phyloP scores from a whole-genome alignment of 495 filamentous ascomycete species.

The Penicillium cinerascens region DNA sequence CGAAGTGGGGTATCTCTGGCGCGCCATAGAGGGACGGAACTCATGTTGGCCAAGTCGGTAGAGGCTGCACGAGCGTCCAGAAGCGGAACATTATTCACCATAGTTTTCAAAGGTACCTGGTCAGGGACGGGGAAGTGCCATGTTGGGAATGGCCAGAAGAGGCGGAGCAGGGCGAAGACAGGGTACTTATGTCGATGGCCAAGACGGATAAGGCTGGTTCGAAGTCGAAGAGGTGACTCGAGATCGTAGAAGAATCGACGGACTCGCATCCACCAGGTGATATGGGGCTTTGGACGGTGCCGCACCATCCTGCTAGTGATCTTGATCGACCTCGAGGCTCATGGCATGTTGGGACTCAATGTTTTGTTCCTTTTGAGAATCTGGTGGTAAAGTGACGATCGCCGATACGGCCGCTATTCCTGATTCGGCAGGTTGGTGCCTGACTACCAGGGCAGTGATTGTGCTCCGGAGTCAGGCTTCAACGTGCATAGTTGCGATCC shows the following conservation, averaged over 20 bases:
- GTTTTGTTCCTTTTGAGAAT: not conserved
- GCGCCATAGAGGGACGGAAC: conserved; percentile 32
- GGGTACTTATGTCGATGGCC: conserved; percentile 22
- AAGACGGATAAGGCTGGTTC: conserved; percentile 23
- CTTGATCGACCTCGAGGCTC: not conserved
- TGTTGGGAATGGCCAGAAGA: conserved; percentile 24
- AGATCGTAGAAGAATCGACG: conserved; percentile 18
- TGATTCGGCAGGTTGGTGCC: not conserved
- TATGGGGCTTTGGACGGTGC: conserved; percentile 10
- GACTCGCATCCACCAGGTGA: conserved; percentile 23
- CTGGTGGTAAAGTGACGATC: not conserved
- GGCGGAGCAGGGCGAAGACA: conserved; percentile 18
- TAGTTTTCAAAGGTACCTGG: conserved; percentile 12
- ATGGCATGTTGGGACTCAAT: not conserved
- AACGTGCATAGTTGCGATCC: not conserved
- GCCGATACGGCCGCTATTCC: not conserved
- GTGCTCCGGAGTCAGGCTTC: not conserved
- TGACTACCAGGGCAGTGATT: not conserved
- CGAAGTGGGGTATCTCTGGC: conserved; percentile 36
- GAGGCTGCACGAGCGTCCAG: conserved; percentile 16
- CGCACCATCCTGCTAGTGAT: conserved; percentile 7
- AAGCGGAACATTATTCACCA: conserved; percentile 12
- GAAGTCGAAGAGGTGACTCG: conserved; percentile 25
- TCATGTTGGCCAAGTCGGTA: conserved; percentile 24
- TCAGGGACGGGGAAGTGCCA: conserved; percentile 26